Conservation (phyloP, 176 grass and related monocot genomes). For the Musa schizocarpa region DNA sequence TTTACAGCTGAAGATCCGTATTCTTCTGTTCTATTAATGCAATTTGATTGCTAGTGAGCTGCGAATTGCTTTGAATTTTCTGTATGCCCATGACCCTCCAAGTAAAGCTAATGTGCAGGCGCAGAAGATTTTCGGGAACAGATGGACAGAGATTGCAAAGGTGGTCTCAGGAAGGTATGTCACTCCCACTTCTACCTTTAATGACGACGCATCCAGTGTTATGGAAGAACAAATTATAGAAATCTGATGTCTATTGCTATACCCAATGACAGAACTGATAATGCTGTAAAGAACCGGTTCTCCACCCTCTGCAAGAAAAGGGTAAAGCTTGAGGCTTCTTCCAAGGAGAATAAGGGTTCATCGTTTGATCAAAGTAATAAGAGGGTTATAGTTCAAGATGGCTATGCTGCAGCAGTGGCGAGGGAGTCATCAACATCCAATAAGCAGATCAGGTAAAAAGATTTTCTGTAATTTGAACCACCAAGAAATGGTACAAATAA, state of each 20-base stretch:
- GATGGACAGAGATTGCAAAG: constrained; percentile 98
- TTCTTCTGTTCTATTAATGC: neutral
- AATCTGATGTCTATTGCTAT: neutral
- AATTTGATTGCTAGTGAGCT: neutral
- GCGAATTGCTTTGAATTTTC: neutral
- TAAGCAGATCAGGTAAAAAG: constrained; percentile 57
- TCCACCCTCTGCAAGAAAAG: constrained; percentile 85
- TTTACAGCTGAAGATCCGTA: neutral
- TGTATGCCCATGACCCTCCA: neutral
- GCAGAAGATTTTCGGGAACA: constrained; percentile 88
- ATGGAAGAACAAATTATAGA: too few relatives aligned
- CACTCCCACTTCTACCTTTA: constrained; percentile 16
- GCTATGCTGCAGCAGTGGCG: constrained; percentile 26
- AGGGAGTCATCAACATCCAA: constrained; percentile 31
- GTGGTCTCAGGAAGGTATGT: constrained; percentile 87
- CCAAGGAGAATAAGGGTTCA: constrained; percentile 52
- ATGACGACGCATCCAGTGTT: neutral
- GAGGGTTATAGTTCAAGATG: constrained; percentile 39
- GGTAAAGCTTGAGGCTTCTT: constrained; percentile 45
- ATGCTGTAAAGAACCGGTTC: constrained; percentile 94
- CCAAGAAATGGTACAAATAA: neutral
- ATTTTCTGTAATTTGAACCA: neutral
- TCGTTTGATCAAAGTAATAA: constrained; percentile 54
- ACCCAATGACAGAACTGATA: constrained; percentile 59
- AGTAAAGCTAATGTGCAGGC: constrained; percentile 47